Evolutionary conservation across 768 basidiomycete species (phyloP).

Genomic region (Tylopilus subfusipes): DNA sequence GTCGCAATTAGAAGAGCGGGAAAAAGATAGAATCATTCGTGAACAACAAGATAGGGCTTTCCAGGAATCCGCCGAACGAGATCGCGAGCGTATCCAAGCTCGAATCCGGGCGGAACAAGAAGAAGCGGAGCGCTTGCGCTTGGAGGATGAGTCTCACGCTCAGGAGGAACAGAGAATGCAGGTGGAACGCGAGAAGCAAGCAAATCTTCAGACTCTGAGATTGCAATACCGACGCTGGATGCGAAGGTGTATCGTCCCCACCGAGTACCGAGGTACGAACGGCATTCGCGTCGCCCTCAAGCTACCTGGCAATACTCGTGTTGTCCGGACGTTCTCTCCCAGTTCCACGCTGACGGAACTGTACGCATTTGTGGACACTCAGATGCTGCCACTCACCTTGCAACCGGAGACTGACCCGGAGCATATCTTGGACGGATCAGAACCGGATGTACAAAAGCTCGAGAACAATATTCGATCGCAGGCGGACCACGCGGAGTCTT

Average conservation of each 20-base stretch:
- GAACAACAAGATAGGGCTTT: slow-evolving; percentile 84
- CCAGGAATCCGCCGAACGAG: slow-evolving; percentile 56
- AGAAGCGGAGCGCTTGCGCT: slow-evolving; percentile 33
- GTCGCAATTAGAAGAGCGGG: slow-evolving; percentile 45
- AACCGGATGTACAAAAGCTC: slow-evolving; percentile 34
- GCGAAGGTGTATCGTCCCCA: slow-evolving; percentile 43
- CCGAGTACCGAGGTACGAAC: slow-evolving; percentile 23
- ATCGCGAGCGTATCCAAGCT: slow-evolving; percentile 63
- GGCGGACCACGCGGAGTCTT: slow-evolving; percentile 33
- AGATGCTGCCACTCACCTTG: slow-evolving; percentile 45
- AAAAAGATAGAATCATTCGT: slow-evolving; percentile 58
- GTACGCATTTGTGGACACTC: slow-evolving; percentile 70
- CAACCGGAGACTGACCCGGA: slow-evolving; percentile 40
- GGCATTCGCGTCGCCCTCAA: slow-evolving; percentile 50
- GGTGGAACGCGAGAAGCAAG: slow-evolving; percentile 37
- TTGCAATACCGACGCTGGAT: slow-evolving; percentile 62
- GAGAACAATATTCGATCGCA: slow-evolving; percentile 36
- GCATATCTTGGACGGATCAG: slow-evolving; percentile 36
- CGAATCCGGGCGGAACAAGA: slow-evolving; percentile 46
- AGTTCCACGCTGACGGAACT: slow-evolving; percentile 55
- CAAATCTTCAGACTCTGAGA: slow-evolving; percentile 34
- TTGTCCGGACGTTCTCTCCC: slow-evolving; percentile 53
- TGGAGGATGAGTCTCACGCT: slow-evolving; percentile 29
- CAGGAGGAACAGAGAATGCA: slow-evolving; percentile 35
- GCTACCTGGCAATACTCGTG: slow-evolving; percentile 52